Conservation (phyloP, 1,284 basidiomycete species). For the Spongispora temasekensis region DNA sequence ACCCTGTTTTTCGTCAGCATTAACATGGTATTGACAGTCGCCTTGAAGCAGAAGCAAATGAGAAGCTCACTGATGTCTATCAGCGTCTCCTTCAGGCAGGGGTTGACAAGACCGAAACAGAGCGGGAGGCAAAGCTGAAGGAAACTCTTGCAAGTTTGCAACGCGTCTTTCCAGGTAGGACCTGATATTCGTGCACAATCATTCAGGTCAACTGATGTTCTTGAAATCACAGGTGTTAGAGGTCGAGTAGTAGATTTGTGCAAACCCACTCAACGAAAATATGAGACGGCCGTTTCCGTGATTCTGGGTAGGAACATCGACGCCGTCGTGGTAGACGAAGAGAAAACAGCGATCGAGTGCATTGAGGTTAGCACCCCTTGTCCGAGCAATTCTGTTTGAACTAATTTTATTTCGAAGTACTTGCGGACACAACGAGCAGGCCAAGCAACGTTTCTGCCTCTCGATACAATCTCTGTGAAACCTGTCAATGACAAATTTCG, state of each 20-base stretch:
- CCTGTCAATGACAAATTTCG: constrained; percentile 94
- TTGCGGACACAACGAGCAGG: constrained; percentile 94
- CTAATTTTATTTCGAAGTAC: constrained; percentile 55
- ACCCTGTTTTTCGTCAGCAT: not conserved
- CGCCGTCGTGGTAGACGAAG: constrained; percentile 93
- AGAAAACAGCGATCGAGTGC: constrained; percentile 96
- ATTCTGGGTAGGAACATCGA: constrained; percentile 95
- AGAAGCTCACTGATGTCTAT: constrained; percentile 84
- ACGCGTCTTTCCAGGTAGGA: constrained; percentile 79
- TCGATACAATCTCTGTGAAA: constrained; percentile 95
- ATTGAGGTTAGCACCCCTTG: constrained; percentile 68
- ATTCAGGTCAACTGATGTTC: not conserved
- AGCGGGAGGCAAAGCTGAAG: constrained; percentile 82
- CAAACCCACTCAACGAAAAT: constrained; percentile 91
- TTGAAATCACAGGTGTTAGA: constrained; percentile 62
- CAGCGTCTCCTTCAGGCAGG: constrained; percentile 87
- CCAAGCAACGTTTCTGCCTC: constrained; percentile 95
- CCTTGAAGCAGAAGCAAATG: constrained; percentile 87
- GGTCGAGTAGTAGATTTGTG: constrained; percentile 93
- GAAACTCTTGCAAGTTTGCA: constrained; percentile 85
- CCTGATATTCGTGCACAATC: constrained; percentile 7
- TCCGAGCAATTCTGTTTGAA: not conserved
- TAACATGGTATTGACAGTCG: constrained; percentile 47
- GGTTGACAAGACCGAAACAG: constrained; percentile 83
- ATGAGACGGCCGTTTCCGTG: constrained; percentile 93